Evolutionary conservation across 257 asterid species (phyloP).

Genomic region (Solanum sitiens): DNA sequence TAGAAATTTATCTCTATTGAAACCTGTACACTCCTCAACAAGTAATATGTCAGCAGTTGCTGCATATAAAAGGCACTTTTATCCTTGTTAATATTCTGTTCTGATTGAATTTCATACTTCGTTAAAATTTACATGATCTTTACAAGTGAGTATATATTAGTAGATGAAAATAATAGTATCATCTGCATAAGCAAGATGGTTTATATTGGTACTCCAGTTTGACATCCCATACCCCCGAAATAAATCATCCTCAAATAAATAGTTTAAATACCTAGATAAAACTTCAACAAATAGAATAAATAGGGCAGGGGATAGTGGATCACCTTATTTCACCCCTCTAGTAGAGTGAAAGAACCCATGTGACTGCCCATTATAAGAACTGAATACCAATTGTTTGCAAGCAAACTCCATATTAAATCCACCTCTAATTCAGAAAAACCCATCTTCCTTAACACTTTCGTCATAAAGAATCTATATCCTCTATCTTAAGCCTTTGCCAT

Average conservation of each 20-base stretch:
- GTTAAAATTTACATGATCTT: too few species aligned
- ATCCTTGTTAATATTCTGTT: neutral
- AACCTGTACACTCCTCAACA: neutral
- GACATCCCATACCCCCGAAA: neutral
- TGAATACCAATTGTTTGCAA: too few species aligned
- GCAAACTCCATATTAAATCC: neutral
- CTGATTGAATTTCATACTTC: neutral
- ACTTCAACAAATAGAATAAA: neutral
- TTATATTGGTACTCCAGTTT: neutral
- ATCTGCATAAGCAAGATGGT: neutral
- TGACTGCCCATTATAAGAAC: neutral
- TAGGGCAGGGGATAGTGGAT: neutral
- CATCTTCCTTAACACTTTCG: neutral
- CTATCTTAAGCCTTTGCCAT: neutral
- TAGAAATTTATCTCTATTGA: neutral
- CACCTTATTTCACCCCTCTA: neutral
- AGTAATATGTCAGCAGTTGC: too few species aligned
- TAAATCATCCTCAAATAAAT: too few species aligned
- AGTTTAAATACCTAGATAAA: too few species aligned
- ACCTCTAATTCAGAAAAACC: too few species aligned
- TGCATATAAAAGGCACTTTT: neutral
- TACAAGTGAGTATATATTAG: too few species aligned
- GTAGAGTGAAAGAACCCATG: neutral
- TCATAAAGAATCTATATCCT: neutral
- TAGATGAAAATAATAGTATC: neutral